Percentiles rank a stretch among this genome's conserved stretches.
These are phyloP conservation scores for Globisporangium echinulatum DNA, from an alignment of 352 stramenopile genomes.

Conservation along the genomic window DNA sequence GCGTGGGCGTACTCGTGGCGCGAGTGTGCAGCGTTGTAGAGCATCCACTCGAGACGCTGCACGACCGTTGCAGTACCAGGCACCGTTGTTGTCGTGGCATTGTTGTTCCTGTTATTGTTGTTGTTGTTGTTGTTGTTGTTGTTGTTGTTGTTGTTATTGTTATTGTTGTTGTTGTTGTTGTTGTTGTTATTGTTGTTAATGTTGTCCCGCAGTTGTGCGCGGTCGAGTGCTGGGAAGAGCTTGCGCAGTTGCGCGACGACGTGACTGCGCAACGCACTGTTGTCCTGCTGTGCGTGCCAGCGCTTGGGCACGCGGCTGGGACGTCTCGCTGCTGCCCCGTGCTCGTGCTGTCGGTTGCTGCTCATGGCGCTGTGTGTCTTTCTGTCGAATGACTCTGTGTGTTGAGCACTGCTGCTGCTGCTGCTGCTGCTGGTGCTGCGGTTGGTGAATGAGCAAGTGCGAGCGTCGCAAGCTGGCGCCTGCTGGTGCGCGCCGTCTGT, in stretches of 20 bases:
- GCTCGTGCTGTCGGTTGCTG: neutral
- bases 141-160: no score
- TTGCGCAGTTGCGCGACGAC: conserved; percentile 20
- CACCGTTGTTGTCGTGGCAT: neutral
- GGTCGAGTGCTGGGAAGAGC: conserved; percentile 23
- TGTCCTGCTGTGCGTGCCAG: conserved; percentile 11
- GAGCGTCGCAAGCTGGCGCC: no score
- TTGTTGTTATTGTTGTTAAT: no score
- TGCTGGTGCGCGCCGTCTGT: neutral
- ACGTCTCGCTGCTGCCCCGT: conserved; percentile 10
- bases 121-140: no score
- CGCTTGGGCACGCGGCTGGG: conserved; percentile 6
- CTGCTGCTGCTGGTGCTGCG: neutral
- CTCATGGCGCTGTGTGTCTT: neutral
- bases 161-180: no score
- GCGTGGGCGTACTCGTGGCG: conserved; percentile 60
- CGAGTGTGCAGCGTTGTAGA: conserved; percentile 63
- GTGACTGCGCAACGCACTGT: conserved; percentile 16
- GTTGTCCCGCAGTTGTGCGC: conserved; percentile 1
- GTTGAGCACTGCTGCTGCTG: neutral
- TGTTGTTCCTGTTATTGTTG: neutral
- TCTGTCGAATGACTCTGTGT: no score
- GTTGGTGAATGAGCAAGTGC: neutral
- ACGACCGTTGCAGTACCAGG: conserved; percentile 36
- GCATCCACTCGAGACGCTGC: conserved; percentile 71